Evolutionary conservation across 164 flowering plant species (phyloP), one percentile per base, ranked within the genome.

Genomic region (Stephania yunnanensis): DNA sequence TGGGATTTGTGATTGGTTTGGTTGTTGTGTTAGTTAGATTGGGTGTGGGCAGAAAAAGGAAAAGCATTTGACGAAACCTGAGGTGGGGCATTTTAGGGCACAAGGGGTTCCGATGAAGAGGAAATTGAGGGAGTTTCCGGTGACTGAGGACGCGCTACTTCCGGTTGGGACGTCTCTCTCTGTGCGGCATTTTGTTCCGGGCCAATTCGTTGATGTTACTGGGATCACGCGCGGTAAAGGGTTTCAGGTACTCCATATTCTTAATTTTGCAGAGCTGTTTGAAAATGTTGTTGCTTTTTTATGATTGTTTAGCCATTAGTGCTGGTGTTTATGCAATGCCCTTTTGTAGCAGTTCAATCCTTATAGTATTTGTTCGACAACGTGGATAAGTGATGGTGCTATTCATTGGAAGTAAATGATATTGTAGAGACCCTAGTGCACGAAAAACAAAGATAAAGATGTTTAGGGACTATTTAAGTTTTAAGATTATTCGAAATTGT

Each of bases 71-170:
- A 92, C 89, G 5, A 92, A 91, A 71, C 92, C 99, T 20, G 97
- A 93, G 82, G 87, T 95, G 72, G 99, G 99, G 63, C 99, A 95
- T 85, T 95, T 92, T 83, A 89, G 99, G 85, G 92, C 97, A 74
- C 99, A 92, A 81, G 97, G 91, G 46, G 97, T 95, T 68, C 96
- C 96, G 11, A 52, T 95, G 90, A 95, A 91, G 87, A 88, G 99
- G 81, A 93, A 95, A 79, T 79, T 95, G 80, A 87, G 85, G 82
- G 99, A 95, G 85, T 95, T 95, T 68, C 99, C 95, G 1, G 97
- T 95, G 31, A 88, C 98, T 11, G 93, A 93, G 79, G 99, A 95
- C 85, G 99, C 90, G 0, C 93, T 95, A 76, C 92, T 95, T 69
- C 98, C 99, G n/a, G 84, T 91, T 81, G 99, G 99, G 74, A 86